Base-by-base conservation (phyloP, 257 asterid genomes). In the Solanum clarkiae region DNA sequence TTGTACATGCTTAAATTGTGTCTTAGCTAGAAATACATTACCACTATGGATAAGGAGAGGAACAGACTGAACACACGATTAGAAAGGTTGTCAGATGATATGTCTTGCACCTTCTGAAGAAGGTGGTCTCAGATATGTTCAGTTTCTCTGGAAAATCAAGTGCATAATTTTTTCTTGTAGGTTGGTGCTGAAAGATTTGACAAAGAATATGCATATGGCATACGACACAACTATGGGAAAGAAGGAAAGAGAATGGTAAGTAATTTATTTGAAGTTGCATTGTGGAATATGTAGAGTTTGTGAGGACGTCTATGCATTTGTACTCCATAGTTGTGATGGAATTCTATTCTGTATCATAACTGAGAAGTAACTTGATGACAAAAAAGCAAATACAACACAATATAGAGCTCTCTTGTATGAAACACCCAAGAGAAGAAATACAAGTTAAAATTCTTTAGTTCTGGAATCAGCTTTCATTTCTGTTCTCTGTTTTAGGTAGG, bases 181-280 rank as follows among this genome's bases (percentile, higher is more conserved):
- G 96, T 94, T 89, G 98, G 98, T 81, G 94, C 92, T 81, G 99
- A 97, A 89, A 94, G 96, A 87, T 97, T 97, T 59, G 98, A 97
- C 90, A 97, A 94, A 91, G 98, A 95, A 86, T 97, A 97, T 86
- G 96, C 96, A 84, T 97, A 97, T 86, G 5, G 94, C 90, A 92
- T 95, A 84, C 95, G 99, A 10, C 99, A 97, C 92, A 93, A 91
- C 85, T 97, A 95, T 86, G 99, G 99, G 80, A 97, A 95, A 95
- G 99, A 97, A 93, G 99, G 99, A 84, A 97, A 97, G 89, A 91
- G 98, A 88, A 92, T 96, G 87, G 99, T 97, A 91, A 90, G 93
- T 87, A 53, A 53, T 49, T 53, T 89, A 51, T 53, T 79, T 55
- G 44, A 16, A 79, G 83, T 29, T 29, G 83, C 66, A 42, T 45